These are phyloP conservation scores for Beauveria australis DNA, from an alignment of 2,329 filamentous ascomycete species.

Conservation along the genomic window DNA sequence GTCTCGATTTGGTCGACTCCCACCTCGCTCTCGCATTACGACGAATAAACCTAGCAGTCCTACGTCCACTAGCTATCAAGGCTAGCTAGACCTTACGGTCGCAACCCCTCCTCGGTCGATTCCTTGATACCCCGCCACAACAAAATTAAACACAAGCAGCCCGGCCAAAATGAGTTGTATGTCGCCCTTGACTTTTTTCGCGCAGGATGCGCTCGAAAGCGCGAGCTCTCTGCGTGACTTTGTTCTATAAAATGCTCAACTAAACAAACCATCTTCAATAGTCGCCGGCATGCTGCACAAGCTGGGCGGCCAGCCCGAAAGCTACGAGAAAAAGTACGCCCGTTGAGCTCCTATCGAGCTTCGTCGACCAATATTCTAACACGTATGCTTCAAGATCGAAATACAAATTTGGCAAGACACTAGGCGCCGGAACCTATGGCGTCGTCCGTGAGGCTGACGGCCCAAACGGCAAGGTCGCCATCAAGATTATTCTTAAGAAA, in stretches of 20 bases:
- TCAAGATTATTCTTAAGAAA: conserved; percentile 99
- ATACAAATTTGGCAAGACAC: conserved; percentile 86
- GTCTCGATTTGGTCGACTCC: neutral
- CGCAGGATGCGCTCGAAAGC: neutral
- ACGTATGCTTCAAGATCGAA: conserved; percentile 49
- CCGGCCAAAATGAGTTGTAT: conserved; percentile 8
- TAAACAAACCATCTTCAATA: conserved; percentile 26
- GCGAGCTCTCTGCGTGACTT: neutral
- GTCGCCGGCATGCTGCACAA: conserved; percentile 89
- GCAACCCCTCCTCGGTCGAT: conserved; percentile 1
- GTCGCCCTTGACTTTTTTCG: neutral
- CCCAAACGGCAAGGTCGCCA: conserved; percentile 74
- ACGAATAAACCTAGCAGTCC: neutral
- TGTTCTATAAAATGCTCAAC: neutral
- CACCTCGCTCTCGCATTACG: neutral
- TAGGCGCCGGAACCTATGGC: conserved; percentile 95
- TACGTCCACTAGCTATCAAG: neutral
- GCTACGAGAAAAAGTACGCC: conserved; percentile 91
- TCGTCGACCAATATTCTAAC: neutral
- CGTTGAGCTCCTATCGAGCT: neutral
- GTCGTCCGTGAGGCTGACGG: conserved; percentile 93
- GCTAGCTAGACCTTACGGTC: neutral
- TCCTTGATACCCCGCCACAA: conserved; percentile 8
- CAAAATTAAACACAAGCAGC: neutral
- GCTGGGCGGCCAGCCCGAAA: conserved; percentile 92